Evolutionary conservation across 768 basidiomycete species (phyloP).

Genomic region (Favolaschia claudopus): DNA sequence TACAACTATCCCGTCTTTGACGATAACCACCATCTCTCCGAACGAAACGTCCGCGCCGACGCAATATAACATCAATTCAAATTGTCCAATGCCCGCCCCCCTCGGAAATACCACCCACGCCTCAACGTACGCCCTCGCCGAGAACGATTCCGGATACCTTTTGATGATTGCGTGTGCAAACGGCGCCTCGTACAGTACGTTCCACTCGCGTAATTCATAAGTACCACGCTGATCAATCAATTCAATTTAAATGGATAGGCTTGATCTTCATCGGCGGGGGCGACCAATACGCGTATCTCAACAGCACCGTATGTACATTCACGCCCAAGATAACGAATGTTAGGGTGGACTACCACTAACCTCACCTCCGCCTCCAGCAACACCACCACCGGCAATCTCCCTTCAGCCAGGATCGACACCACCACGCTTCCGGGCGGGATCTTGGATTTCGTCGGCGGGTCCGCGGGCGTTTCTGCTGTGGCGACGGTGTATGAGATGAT

Average conservation of each 20-base stretch:
- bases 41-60: no score
- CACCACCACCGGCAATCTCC: no score
- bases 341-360: background rate
- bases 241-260: background rate
- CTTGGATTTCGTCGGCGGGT: background rate
- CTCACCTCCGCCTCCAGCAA: no score
- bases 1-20: no score
- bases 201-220: no score
- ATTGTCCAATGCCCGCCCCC: no score
- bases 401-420: background rate
- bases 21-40: no score
- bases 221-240: no score
- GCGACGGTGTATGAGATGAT: background rate
- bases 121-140: no score
- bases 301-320: background rate
- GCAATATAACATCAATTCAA: no score
- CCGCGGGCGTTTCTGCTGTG: background rate
- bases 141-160: background rate
- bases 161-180: background rate
- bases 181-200: background rate
- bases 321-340: background rate
- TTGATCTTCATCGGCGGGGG: background rate
- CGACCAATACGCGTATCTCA: background rate
- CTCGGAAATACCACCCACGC: no score
- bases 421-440: background rate